Evolutionary conservation across 2,329 filamentous ascomycete genomes (phyloP).

Genomic region (Leptosphaerulina australis): DNA sequence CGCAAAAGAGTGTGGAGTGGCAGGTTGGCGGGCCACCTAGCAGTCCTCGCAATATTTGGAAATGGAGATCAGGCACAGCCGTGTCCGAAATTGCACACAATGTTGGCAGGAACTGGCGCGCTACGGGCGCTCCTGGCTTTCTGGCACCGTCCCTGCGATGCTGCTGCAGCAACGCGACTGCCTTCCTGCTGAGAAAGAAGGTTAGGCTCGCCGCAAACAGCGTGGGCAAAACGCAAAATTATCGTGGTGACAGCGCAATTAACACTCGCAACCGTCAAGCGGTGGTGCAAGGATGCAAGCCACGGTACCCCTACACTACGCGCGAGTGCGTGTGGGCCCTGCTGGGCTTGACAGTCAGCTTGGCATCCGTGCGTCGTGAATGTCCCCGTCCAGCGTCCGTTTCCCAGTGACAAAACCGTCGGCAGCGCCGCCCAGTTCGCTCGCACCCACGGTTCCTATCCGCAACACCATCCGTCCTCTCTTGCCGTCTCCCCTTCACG

Average conservation of each 20-base stretch:
- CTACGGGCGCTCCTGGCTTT: constrained; percentile 8
- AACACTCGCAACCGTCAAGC: constrained; percentile 5
- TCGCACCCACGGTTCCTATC: constrained; percentile 29
- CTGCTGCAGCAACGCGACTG: constrained; percentile 1
- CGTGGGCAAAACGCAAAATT: not conserved
- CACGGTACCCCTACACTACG: constrained; percentile 14
- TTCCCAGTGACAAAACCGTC: constrained; percentile 29
- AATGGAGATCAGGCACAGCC: constrained; percentile 21
- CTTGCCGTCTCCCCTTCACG: constrained; percentile 24
- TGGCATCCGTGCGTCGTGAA: constrained; percentile 9
- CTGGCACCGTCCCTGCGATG: not conserved
- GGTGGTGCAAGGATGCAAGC: constrained; percentile 13
- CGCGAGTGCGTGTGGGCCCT: constrained; percentile 12
- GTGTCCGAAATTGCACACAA: constrained; percentile 16
- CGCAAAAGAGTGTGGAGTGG: constrained; percentile 15
- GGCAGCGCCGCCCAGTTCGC: constrained; percentile 25
- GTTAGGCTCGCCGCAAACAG: not conserved
- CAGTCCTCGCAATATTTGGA: constrained; percentile 12
- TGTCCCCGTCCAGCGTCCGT: constrained; percentile 8
- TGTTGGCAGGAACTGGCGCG: not conserved
- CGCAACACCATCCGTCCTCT: constrained; percentile 30
- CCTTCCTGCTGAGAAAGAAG: not conserved
- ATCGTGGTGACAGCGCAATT: constrained; percentile 6
- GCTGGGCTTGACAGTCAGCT: constrained; percentile 17
- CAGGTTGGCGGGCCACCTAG: constrained; percentile 16